Percentiles rank a stretch among this genome's conserved stretches.
phyloP scores from a whole-genome alignment of 257 asterid species.

The Petunia secreta region DNA sequence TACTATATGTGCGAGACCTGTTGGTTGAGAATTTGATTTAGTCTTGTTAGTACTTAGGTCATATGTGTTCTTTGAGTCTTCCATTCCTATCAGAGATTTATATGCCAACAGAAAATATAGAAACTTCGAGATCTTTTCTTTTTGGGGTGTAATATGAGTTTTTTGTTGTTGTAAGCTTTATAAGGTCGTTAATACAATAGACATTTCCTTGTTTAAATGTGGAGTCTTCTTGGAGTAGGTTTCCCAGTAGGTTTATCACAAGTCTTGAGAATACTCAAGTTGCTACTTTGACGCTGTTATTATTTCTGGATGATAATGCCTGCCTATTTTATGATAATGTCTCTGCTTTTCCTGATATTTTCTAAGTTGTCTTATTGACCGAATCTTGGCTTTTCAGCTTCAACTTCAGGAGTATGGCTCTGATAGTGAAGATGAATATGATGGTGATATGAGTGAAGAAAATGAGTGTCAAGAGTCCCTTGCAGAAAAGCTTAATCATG shows the following conservation, averaged over 20 bases:
- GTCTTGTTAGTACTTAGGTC: too few species aligned
- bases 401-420: slow-evolving; percentile 79
- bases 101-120: too few species aligned
- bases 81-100: too few species aligned
- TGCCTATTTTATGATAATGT: background rate
- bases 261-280: background rate
- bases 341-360: background rate
- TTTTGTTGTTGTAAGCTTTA: background rate
- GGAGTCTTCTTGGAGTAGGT: background rate
- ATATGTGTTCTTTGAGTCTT: too few species aligned
- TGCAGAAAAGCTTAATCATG: slow-evolving; percentile 59
- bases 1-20: too few species aligned
- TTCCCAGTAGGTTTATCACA: background rate
- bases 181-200: background rate
- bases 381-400: slow-evolving; percentile 48
- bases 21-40: too few species aligned
- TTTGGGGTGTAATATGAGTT: too few species aligned
- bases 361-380: slow-evolving; percentile 20
- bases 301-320: slow-evolving; percentile 2
- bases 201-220: background rate
- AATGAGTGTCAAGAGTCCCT: slow-evolving; percentile 58
- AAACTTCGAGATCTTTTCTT: too few species aligned
- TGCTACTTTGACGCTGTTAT: background rate
- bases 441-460: slow-evolving; percentile 48
- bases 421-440: slow-evolving; percentile 60